These are phyloP conservation scores for Tricholoma saponaceum DNA, from an alignment of 768 basidiomycete species.

Conservation along the genomic window DNA sequence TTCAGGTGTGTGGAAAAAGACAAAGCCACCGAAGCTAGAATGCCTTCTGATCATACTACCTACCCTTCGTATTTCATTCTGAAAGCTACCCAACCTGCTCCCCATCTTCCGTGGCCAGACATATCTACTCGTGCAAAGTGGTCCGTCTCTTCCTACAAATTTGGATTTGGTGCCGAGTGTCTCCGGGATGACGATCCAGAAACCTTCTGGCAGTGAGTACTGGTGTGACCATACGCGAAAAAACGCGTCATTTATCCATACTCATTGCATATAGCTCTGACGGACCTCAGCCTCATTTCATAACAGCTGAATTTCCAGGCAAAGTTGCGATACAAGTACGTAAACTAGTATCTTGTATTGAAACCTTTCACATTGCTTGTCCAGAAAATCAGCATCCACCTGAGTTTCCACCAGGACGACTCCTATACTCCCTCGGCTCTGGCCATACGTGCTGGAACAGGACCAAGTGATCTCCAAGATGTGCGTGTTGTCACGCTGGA, in stretches of 20 bases:
- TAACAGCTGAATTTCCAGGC: slow-evolving; percentile 89
- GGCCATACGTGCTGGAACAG: slow-evolving; percentile 88
- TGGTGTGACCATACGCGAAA: not conserved
- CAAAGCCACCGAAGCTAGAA: not conserved
- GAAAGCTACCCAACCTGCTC: slow-evolving; percentile 42
- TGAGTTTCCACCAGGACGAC: slow-evolving; percentile 83
- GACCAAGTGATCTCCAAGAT: slow-evolving; percentile 89
- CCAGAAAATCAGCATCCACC: slow-evolving; percentile 84
- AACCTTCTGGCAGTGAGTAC: slow-evolving; percentile 95
- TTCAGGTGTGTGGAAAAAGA: slow-evolving; percentile 24
- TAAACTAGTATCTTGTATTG: not conserved
- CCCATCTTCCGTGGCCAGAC: slow-evolving; percentile 68
- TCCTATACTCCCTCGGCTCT: slow-evolving; percentile 95
- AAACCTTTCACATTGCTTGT: not conserved
- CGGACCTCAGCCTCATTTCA: slow-evolving; percentile 95
- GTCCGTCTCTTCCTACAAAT: slow-evolving; percentile 96
- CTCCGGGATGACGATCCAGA: slow-evolving; percentile 83
- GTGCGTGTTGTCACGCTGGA: slow-evolving; percentile 80
- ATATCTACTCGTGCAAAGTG: slow-evolving; percentile 88
- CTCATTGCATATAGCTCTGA: slow-evolving; percentile 55
- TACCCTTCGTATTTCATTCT: slow-evolving; percentile 8
- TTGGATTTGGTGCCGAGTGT: slow-evolving; percentile 93
- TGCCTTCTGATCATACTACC: slow-evolving; percentile 1
- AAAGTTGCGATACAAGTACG: slow-evolving; percentile 84
- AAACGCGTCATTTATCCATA: not conserved